Evolutionary conservation across 2,329 filamentous ascomycete species (phyloP), one percentile per base, ranked within the genome.

Genomic region (Thermomyces lanuginosus): DNA sequence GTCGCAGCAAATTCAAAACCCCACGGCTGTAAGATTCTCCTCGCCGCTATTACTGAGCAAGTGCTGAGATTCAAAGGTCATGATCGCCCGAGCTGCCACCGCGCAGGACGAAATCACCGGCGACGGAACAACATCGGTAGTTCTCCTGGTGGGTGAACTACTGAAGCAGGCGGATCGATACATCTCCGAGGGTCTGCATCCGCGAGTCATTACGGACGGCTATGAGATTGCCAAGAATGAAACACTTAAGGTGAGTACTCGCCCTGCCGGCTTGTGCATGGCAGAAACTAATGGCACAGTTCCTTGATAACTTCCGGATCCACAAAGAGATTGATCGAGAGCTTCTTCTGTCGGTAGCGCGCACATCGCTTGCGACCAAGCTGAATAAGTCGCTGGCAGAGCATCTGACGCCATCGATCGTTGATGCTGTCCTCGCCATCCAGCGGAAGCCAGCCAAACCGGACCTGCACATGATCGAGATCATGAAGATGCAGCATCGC

Each of bases 401-500:
- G 50, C 80, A 84, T 52, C 73, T 98, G 35, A 95, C 84, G 0
- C 83, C 89, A 31, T 79, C 82, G 44, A 92, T 98, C 46, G 89
- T 95, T 46, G 89, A 98, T 51, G 80, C 89, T 33, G 89, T 98
- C 24, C 73, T 98, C 31, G 72, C 89, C 38, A 98, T 98, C 53
- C 84, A 93, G 63, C 69, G 83, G 53, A 64, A 80, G 10, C 81
- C 81, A 14, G 73, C 72, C 36, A 95, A 95, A 63, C 91, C 91
- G 30, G 89, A 98, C 58, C 59, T 98, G 47, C 86, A 95, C 64
- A 98, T 98, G 89, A 69, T 98, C 40, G 89, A 98, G 60, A 95
- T 98, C 45, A 98, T 98, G 89, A 95, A 92, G 55, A 95, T 98
- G 86, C 89, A 98, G 62, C 89, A 98, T 63, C 79, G 86, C 42